phyloP scores from a whole-genome alignment of 352 stramenopile genomes.

The Phytophthora citricola region DNA sequence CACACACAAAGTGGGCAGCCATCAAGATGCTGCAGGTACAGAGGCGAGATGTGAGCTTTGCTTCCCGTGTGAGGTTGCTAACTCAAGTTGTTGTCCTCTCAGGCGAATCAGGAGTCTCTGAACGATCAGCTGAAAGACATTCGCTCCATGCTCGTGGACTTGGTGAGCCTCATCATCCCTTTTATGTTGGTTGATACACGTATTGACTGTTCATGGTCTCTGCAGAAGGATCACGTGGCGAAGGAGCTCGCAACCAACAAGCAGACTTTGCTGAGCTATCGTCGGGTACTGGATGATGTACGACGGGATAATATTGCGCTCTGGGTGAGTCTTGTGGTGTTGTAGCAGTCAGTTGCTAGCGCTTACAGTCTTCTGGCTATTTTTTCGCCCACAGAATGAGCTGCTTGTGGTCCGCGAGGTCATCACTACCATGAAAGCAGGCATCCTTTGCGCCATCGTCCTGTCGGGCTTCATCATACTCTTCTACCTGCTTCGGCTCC shows the following conservation, averaged over 20 bases:
- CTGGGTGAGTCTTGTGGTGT: conserved; percentile 36
- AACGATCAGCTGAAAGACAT: conserved; percentile 65
- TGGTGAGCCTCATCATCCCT: conserved; percentile 35
- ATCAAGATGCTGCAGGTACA: conserved; percentile 53
- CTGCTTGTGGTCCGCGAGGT: conserved; percentile 82
- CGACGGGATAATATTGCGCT: conserved; percentile 60
- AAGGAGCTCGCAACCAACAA: conserved; percentile 43
- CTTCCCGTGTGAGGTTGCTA: neutral
- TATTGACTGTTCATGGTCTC: conserved; percentile 4
- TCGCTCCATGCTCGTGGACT: conserved; percentile 48
- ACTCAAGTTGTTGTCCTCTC: conserved; percentile 8
- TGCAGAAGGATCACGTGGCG: conserved; percentile 48
- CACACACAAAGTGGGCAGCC: conserved; percentile 49
- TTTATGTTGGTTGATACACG: neutral
- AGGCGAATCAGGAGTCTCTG: conserved; percentile 60
- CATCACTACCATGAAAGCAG: conserved; percentile 89
- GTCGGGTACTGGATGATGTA: conserved; percentile 45
- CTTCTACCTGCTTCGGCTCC: conserved; percentile 72
- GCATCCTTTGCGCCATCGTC: conserved; percentile 76
- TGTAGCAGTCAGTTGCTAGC: neutral
- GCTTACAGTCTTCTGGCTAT: neutral
- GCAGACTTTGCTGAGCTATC: conserved; percentile 39
- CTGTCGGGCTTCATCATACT: conserved; percentile 76
- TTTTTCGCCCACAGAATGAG: conserved; percentile 53
- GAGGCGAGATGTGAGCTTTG: neutral